Evolutionary conservation across 2,329 filamentous ascomycete genomes (phyloP).

Genomic region (Fusarium kyushuense): DNA sequence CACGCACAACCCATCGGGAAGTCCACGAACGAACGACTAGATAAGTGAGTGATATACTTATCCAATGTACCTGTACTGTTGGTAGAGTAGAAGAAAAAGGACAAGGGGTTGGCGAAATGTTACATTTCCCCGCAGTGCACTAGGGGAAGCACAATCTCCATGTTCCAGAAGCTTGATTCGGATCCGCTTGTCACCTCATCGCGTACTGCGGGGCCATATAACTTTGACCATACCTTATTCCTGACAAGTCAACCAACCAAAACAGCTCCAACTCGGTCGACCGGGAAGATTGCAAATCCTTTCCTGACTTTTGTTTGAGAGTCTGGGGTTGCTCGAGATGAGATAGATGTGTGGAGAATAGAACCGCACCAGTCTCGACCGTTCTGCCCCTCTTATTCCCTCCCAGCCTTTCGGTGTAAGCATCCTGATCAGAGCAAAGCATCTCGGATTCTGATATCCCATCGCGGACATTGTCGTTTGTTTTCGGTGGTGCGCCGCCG

Average conservation of each 20-base stretch:
- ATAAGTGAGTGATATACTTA: not conserved
- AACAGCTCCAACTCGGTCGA: slow-evolving; percentile 18
- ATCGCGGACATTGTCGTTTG: not conserved
- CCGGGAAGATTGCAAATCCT: slow-evolving; percentile 21
- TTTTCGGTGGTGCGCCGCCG: slow-evolving; percentile 38
- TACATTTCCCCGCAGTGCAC: slow-evolving; percentile 27
- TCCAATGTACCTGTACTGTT: not conserved
- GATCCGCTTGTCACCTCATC: slow-evolving; percentile 11
- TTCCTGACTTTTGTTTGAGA: slow-evolving; percentile 4
- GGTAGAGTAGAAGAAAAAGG: not conserved
- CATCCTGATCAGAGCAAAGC: slow-evolving; percentile 25
- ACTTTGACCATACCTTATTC: slow-evolving; percentile 34
- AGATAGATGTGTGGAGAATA: slow-evolving; percentile 13
- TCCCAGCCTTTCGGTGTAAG: slow-evolving; percentile 28
- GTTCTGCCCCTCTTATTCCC: slow-evolving; percentile 6
- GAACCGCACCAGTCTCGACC: slow-evolving; percentile 26
- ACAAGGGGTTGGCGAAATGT: slow-evolving; percentile 11
- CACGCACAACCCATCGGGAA: slow-evolving; percentile 13
- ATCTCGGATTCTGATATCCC: slow-evolving; percentile 20
- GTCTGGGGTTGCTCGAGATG: slow-evolving; percentile 19
- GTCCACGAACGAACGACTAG: slow-evolving; percentile 12
- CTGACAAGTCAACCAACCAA: slow-evolving; percentile 19
- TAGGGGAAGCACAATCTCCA: slow-evolving; percentile 7
- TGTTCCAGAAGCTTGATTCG: slow-evolving; percentile 36
- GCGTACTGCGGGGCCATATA: slow-evolving; percentile 25